Percentiles rank a stretch among this genome's conserved stretches.
Conservation (phyloP, 495 filamentous ascomycete genomes). For the Penicillium subrubescens region DNA sequence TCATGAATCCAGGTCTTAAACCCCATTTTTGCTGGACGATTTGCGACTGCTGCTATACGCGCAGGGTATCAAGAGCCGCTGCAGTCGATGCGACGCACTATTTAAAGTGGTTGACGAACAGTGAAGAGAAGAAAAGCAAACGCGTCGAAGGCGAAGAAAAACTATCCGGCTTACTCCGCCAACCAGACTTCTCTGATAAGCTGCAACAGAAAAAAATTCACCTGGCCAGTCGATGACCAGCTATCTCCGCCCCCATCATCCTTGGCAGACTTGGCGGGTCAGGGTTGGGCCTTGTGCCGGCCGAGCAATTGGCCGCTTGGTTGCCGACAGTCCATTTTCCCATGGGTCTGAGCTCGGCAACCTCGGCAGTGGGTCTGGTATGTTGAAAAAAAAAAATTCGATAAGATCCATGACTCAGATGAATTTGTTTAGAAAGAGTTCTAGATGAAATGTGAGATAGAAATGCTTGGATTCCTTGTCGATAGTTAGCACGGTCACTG, state of each 20-base stretch:
- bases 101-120: slow-evolving; percentile 9
- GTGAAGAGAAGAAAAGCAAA: slow-evolving; percentile 9
- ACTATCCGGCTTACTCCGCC: slow-evolving; percentile 20
- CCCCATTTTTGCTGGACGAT: slow-evolving; percentile 24
- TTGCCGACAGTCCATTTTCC: slow-evolving; percentile 20
- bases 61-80: slow-evolving; percentile 17
- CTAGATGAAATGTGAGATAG: no score
- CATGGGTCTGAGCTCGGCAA: slow-evolving; percentile 20
- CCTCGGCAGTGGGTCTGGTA: slow-evolving; percentile 13
- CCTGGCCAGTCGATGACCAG: slow-evolving; percentile 4
- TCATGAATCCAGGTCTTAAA: slow-evolving; percentile 52
- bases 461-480: neutral
- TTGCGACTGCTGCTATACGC: neutral
- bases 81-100: slow-evolving; percentile 10
- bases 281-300: neutral
- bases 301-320: slow-evolving; percentile 14
- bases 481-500: neutral
- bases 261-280: slow-evolving; percentile 32
- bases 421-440: neutral
- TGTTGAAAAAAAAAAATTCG: slow-evolving; percentile 5
- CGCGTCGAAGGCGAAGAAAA: slow-evolving; percentile 10
- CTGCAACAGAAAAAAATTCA: slow-evolving; percentile 21
- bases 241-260: slow-evolving; percentile 15
- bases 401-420: neutral
- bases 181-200: slow-evolving; percentile 28